Percentiles rank a stretch among this genome's conserved stretches.
Evolutionary conservation across 179 eudicot species (phyloP).

Genomic region (Gypsophila paniculata): DNA sequence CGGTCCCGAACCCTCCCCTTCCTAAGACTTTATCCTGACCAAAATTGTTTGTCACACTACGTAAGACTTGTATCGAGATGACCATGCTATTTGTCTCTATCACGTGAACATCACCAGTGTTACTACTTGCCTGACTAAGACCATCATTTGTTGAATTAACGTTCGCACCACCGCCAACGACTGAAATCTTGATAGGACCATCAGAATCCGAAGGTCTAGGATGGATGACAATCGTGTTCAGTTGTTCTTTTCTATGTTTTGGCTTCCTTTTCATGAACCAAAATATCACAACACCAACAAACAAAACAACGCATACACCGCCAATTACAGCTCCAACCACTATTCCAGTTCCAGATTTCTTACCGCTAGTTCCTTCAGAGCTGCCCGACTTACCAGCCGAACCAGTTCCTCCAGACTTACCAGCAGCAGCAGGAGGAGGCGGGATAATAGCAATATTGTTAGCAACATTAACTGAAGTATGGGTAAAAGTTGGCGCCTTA

Average conservation of each 20-base stretch:
- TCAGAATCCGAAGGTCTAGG: slow-evolving; percentile 37
- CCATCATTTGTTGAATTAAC: slow-evolving; percentile 23
- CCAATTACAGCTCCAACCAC: slow-evolving; percentile 31
- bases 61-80: slow-evolving; percentile 41
- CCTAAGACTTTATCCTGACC: slow-evolving; percentile 36
- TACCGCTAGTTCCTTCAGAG: slow-evolving; percentile 18
- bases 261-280: slow-evolving; percentile 31
- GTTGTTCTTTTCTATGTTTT: slow-evolving; percentile 22
- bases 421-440: slow-evolving; percentile 23
- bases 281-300: slow-evolving; percentile 22
- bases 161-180: slow-evolving; percentile 26
- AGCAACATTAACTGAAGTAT: slow-evolving; percentile 23
- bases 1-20: slow-evolving; percentile 44
- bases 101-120: slow-evolving; percentile 35
- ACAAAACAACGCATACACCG: slow-evolving; percentile 17
- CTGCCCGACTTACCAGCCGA: not conserved
- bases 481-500: slow-evolving; percentile 28
- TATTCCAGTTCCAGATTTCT: slow-evolving; percentile 27
- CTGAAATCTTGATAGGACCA: slow-evolving; percentile 34
- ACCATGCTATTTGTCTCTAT: slow-evolving; percentile 42
- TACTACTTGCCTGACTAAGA: slow-evolving; percentile 29
- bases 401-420: slow-evolving; percentile 15
- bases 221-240: slow-evolving; percentile 37
- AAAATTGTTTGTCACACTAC: slow-evolving; percentile 42
- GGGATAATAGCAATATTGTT: slow-evolving; percentile 18